These are phyloP conservation scores for Globomyces pollinis-pini DNA, from an alignment of 192 early-diverging fungal genomes.

Conservation along the genomic window DNA sequence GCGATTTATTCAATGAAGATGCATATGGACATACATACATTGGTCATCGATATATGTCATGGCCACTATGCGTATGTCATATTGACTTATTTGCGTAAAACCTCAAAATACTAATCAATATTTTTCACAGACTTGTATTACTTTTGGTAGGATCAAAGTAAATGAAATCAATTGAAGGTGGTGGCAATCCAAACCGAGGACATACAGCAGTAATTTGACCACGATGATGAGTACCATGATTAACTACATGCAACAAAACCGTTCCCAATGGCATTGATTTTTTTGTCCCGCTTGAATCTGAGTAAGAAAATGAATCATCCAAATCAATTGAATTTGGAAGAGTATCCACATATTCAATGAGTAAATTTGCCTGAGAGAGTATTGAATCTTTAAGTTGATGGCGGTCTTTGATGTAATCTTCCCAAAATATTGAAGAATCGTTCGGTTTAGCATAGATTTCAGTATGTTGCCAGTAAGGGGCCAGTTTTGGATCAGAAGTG, in stretches of 20 bases:
- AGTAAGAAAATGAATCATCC: not conserved
- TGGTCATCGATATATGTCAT: no score
- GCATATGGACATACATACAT: no score
- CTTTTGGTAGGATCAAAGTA: no score
- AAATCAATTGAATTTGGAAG: not conserved
- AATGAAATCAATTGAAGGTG: constrained; percentile 12
- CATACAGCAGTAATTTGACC: constrained; percentile 13
- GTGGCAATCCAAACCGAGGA: not conserved
- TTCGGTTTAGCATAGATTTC: not conserved
- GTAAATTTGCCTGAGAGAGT: not conserved
- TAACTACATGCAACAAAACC: constrained; percentile 12
- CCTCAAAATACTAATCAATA: no score
- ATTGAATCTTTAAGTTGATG: not conserved
- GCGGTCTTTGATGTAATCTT: not conserved
- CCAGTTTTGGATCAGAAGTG: not conserved
- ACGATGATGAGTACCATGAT: constrained; percentile 19
- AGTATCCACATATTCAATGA: not conserved
- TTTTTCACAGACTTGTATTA: no score
- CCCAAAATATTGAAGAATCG: not conserved
- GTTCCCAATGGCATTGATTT: not conserved
- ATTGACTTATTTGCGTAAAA: no score
- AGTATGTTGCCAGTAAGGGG: not conserved
- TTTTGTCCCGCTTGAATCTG: not conserved
- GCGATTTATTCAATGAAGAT: no score
- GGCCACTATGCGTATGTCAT: no score